phyloP scores from a whole-genome alignment of 352 stramenopile genomes.

The Plasmopara muralis region DNA sequence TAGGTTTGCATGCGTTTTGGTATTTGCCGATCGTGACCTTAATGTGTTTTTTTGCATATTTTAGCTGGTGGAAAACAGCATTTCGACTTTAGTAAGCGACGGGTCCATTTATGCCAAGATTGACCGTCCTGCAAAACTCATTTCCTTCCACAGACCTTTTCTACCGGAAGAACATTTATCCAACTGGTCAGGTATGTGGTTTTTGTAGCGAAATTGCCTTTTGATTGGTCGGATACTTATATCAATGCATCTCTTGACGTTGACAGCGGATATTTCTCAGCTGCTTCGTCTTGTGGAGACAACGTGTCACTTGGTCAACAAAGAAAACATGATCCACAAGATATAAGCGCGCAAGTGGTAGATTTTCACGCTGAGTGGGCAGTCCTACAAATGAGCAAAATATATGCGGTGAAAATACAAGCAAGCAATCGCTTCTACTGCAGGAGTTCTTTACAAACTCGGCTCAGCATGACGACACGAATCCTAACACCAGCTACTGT shows the following conservation, averaged over 20 bases:
- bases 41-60: slow-evolving; percentile 7
- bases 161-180: slow-evolving; percentile 91
- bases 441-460: too few relatives aligned
- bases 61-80: slow-evolving; percentile 70
- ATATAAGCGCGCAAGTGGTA: slow-evolving; percentile 41
- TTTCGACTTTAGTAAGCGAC: slow-evolving; percentile 89
- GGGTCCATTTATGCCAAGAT: slow-evolving; percentile 96
- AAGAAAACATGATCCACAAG: slow-evolving; percentile 98
- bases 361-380: slow-evolving; percentile 1
- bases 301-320: slow-evolving; percentile 98
- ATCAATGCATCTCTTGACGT: slow-evolving; percentile 5
- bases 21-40: background rate
- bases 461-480: background rate
- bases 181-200: slow-evolving; percentile 87
- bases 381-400: slow-evolving; percentile 13
- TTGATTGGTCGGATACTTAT: slow-evolving; percentile 5
- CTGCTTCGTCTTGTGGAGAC: slow-evolving; percentile 95
- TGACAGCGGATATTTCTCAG: slow-evolving; percentile 89
- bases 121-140: slow-evolving; percentile 94
- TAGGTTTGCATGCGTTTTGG: slow-evolving; percentile 23
- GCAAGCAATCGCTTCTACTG: slow-evolving; percentile 1
- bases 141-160: slow-evolving; percentile 89
- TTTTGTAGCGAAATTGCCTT: background rate
- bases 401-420: slow-evolving; percentile 15
- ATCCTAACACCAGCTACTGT: slow-evolving; percentile 18